Evolutionary conservation across 345 rosid species (phyloP).

Genomic region (Sisymbrium irio): DNA sequence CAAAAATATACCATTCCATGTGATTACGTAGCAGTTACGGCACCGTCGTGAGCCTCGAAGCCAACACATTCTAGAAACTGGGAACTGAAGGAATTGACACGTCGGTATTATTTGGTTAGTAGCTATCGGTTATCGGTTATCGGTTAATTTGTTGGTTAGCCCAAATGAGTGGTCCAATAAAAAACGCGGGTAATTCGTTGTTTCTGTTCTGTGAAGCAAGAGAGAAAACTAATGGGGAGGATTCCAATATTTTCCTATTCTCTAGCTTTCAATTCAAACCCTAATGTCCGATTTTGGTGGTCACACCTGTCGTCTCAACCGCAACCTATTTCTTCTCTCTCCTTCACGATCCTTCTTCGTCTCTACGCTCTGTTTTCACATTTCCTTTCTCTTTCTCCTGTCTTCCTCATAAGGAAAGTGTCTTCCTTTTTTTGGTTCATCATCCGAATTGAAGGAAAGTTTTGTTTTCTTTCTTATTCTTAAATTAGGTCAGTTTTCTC

Average conservation of each 20-base stretch:
- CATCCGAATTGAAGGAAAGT: conserved; percentile 9
- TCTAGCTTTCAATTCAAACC: too few species aligned
- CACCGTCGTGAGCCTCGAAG: neutral
- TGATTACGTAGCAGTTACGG: neutral
- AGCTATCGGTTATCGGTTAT: neutral
- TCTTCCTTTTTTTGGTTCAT: neutral
- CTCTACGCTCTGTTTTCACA: conserved; percentile 7
- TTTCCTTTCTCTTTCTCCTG: conserved; percentile 3
- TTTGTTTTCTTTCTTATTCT: neutral
- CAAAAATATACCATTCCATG: neutral
- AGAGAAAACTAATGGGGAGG: too few species aligned
- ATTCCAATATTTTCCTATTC: too few species aligned
- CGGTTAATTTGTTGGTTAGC: neutral
- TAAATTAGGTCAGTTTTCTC: conserved; percentile 21
- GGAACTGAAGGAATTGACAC: conserved; percentile 13
- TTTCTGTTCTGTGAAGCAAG: conserved; percentile 26
- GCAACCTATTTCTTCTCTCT: conserved; percentile 41
- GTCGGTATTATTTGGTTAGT: conserved; percentile 4
- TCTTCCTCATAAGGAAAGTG: conserved; percentile 38
- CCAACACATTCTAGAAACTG: neutral
- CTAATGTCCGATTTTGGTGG: too few species aligned
- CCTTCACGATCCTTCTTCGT: conserved; percentile 19
- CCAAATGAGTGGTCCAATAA: conserved; percentile 30
- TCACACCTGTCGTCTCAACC: conserved; percentile 43
- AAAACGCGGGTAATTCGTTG: conserved; percentile 23